These are phyloP conservation scores for Mucor plumbeus DNA, from an alignment of 371 early-diverging fungal genomes.

Conservation along the genomic window DNA sequence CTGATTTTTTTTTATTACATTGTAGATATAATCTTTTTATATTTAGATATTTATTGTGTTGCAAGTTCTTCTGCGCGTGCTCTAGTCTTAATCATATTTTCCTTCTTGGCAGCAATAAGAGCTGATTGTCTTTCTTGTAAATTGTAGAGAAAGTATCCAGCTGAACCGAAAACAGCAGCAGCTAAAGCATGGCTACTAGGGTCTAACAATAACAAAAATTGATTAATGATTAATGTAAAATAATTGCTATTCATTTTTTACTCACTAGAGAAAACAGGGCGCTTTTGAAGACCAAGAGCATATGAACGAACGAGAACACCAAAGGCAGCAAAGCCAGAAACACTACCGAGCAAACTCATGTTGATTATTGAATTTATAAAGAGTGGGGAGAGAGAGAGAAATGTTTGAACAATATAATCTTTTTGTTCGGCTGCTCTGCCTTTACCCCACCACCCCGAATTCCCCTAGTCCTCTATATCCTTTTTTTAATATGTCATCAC, in stretches of 20 bases:
- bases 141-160: slow-evolving; percentile 47
- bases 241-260: not conserved
- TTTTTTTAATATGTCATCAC: slow-evolving; percentile 5
- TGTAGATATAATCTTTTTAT: not conserved
- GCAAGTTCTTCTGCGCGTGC: slow-evolving; percentile 55
- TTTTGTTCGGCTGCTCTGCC: not conserved
- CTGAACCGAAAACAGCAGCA: slow-evolving; percentile 52
- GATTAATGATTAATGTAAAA: not conserved
- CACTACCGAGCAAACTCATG: slow-evolving; percentile 53
- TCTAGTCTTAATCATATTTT: slow-evolving; percentile 51
- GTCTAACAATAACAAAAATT: slow-evolving; percentile 24
- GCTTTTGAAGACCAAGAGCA: slow-evolving; percentile 58
- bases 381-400: slow-evolving; percentile 16
- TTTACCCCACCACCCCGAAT: slow-evolving; percentile 6
- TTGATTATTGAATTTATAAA: slow-evolving; percentile 14
- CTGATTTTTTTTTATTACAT: slow-evolving; percentile 1
- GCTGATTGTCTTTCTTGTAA: slow-evolving; percentile 49
- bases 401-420: slow-evolving; percentile 6
- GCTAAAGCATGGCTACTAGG: slow-evolving; percentile 45
- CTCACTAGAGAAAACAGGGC: slow-evolving; percentile 54
- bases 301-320: slow-evolving; percentile 60
- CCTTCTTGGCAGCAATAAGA: slow-evolving; percentile 53
- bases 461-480: slow-evolving; percentile 4
- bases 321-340: slow-evolving; percentile 58
- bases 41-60: slow-evolving; percentile 24